These are phyloP conservation scores for Paulownia fortunei DNA, from an alignment of 257 asterid species.

Conservation along the genomic window DNA sequence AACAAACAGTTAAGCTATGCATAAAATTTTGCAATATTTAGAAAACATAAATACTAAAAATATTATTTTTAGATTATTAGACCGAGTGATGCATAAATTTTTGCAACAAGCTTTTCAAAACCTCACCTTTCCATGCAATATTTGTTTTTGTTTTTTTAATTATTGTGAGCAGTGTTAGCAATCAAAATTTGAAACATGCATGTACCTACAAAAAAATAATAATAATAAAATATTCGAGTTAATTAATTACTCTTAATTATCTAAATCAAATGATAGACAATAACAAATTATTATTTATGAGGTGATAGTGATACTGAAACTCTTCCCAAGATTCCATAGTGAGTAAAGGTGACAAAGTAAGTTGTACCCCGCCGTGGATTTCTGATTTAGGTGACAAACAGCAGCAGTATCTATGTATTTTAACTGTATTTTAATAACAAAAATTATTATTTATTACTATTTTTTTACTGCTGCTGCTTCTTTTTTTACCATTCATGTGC, in stretches of 20 bases:
- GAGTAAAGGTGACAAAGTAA: conserved; percentile 35
- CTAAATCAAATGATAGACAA: not conserved
- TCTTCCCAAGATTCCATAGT: conserved; percentile 54
- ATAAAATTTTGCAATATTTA: too few species aligned
- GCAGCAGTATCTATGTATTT: conserved; percentile 46
- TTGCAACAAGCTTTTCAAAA: too few species aligned
- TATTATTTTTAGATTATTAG: too few species aligned
- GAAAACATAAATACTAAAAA: too few species aligned
- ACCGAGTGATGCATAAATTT: too few species aligned
- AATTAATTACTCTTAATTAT: not conserved
- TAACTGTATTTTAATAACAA: conserved; percentile 22
- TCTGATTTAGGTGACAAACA: conserved; percentile 35
- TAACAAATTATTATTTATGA: not conserved
- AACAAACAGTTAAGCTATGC: too few species aligned
- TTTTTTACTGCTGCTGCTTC: conserved; percentile 23
- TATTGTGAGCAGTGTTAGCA: too few species aligned
- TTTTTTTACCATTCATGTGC: conserved; percentile 50
- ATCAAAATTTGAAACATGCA: too few species aligned
- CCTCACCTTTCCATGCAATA: too few species aligned
- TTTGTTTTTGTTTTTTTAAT: too few species aligned
- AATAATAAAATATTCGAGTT: too few species aligned
- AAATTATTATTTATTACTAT: not conserved
- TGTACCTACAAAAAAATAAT: too few species aligned
- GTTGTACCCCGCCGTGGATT: conserved; percentile 38
- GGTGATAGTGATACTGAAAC: conserved; percentile 47